Evolutionary conservation across 2,329 filamentous ascomycete genomes (phyloP).

Genomic region (Sarocladium oryzae): DNA sequence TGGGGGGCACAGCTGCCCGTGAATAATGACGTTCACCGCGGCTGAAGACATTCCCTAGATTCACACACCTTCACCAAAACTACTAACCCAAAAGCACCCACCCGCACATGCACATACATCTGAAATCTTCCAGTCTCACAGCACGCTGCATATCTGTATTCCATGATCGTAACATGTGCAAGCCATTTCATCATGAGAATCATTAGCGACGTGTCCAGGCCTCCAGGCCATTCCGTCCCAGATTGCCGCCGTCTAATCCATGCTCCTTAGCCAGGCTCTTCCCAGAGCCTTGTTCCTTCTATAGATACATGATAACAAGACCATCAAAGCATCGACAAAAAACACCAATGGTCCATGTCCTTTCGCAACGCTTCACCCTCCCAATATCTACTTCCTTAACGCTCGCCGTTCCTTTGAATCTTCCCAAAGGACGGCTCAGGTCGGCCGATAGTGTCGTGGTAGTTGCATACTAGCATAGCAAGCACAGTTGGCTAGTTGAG

Average conservation of each 20-base stretch:
- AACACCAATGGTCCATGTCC: neutral
- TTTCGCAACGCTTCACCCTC: neutral
- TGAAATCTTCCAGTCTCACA: neutral
- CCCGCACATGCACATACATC: too few relatives aligned
- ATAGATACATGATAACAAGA: constrained; percentile 8
- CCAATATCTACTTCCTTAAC: neutral
- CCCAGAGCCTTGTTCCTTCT: constrained; percentile 8
- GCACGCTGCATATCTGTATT: neutral
- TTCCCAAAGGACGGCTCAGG: too few relatives aligned
- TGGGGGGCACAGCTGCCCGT: too few relatives aligned
- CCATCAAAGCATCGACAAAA: neutral
- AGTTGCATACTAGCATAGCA: too few relatives aligned
- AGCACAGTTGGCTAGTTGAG: too few relatives aligned
- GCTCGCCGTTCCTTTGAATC: too few relatives aligned
- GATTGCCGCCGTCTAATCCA: constrained; percentile 14
- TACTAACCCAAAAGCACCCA: too few relatives aligned
- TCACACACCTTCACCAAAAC: too few relatives aligned
- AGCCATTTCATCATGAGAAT: constrained; percentile 25
- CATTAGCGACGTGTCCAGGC: constrained; percentile 20
- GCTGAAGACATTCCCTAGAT: too few relatives aligned
- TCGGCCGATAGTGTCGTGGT: too few relatives aligned
- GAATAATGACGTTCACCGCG: too few relatives aligned
- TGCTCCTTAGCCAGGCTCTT: constrained; percentile 14
- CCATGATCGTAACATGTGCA: constrained; percentile 5
- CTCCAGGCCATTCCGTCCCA: constrained; percentile 12